These are phyloP conservation scores for Lepidium campestre DNA, from an alignment of 441 rosid species.

Conservation along the genomic window DNA sequence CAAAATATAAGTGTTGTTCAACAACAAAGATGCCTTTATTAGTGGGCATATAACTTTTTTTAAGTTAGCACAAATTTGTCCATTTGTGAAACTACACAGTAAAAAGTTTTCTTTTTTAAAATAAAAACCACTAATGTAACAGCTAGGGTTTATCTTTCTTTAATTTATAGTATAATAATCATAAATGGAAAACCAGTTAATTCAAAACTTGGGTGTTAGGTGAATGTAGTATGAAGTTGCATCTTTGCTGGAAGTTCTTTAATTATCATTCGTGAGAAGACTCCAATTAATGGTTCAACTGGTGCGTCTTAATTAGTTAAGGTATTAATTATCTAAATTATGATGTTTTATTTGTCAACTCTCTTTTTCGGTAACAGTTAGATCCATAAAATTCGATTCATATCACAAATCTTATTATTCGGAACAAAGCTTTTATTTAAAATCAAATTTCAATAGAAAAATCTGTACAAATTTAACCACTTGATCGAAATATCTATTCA, in stretches of 20 bases:
- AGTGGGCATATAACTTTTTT: constrained; percentile 7
- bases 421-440: too few species aligned
- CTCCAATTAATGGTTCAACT: not conserved
- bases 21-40: constrained; percentile 2
- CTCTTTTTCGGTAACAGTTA: not conserved
- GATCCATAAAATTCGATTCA: too few species aligned
- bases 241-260: not conserved
- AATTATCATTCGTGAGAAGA: not conserved
- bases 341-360: not conserved
- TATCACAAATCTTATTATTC: too few species aligned
- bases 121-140: not conserved
- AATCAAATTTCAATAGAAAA: too few species aligned
- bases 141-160: not conserved
- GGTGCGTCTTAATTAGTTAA: not conserved
- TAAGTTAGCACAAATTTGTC: not conserved
- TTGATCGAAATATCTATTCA: too few species aligned
- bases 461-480: too few species aligned
- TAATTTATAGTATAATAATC: not conserved
- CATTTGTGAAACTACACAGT: constrained; percentile 1
- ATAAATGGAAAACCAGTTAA: not conserved
- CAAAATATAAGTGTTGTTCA: not conserved
- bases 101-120: not conserved
- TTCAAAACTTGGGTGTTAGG: not conserved
- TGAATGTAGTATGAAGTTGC: constrained; percentile 14
- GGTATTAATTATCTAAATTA: not conserved